Conservation (phyloP, 345 rosid genomes). For the Eucalyptus curtisii region DNA sequence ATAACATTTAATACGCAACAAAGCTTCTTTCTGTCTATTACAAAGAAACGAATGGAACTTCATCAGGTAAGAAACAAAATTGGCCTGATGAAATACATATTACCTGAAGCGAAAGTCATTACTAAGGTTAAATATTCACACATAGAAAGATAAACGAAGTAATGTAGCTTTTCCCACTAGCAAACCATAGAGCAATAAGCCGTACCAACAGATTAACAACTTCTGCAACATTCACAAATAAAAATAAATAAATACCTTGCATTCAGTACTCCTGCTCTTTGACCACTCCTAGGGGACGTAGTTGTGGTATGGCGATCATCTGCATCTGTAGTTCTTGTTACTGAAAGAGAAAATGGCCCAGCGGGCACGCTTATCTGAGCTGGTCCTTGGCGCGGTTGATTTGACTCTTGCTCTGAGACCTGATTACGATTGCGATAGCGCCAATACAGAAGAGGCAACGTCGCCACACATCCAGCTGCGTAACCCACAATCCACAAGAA, state of each 20-base stretch:
- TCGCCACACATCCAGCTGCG: constrained; percentile 80
- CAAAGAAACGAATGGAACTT: neutral
- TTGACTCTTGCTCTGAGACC: constrained; percentile 50
- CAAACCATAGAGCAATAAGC: neutral
- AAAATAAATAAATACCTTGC: constrained; percentile 35
- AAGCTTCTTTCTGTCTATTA: neutral
- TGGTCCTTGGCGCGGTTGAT: constrained; percentile 49
- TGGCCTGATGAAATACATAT: neutral
- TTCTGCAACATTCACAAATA: neutral
- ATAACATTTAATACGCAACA: neutral
- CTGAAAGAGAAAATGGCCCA: constrained; percentile 68
- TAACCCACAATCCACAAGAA: constrained; percentile 88
- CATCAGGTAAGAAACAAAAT: neutral
- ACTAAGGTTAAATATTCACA: neutral
- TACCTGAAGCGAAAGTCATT: neutral
- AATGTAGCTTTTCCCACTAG: neutral
- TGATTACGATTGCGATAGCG: constrained; percentile 70
- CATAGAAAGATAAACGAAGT: neutral
- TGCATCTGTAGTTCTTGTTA: constrained; percentile 52
- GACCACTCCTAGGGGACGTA: constrained; percentile 45
- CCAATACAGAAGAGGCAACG: constrained; percentile 87
- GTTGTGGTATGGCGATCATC: constrained; percentile 37
- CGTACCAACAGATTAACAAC: neutral
- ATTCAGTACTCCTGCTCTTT: constrained; percentile 31
- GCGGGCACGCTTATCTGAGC: constrained; percentile 60